Conservation (phyloP, 805 yeast genomes). For the Starmerella scarabaei region DNA sequence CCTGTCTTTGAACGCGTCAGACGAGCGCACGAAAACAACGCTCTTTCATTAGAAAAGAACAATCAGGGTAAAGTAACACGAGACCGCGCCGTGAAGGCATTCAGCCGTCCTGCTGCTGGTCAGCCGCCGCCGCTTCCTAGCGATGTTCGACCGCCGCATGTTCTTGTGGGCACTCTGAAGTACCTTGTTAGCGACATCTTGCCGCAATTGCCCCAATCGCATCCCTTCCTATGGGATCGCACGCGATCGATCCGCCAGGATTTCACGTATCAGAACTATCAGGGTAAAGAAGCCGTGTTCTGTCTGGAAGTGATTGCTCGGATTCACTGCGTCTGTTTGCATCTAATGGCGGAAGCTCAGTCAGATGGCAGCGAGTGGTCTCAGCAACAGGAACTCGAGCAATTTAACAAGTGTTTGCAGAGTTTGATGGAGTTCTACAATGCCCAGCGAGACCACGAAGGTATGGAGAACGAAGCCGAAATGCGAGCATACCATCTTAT, state of each 20-base stretch:
- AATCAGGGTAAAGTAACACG: conserved; percentile 44
- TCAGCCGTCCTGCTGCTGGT: conserved; percentile 94
- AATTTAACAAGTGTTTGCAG: conserved; percentile 79
- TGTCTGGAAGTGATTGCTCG: conserved; percentile 88
- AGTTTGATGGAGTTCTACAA: conserved; percentile 72
- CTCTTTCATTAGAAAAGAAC: conserved; percentile 62
- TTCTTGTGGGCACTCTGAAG: conserved; percentile 52
- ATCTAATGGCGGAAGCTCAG: conserved; percentile 61
- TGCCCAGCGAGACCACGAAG: conserved; percentile 54
- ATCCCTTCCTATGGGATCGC: conserved; percentile 91
- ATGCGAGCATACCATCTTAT: conserved; percentile 77
- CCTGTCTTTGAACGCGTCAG: conserved; percentile 85
- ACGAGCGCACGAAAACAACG: conserved; percentile 77
- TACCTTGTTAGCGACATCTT: conserved; percentile 56
- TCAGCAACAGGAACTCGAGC: conserved; percentile 91
- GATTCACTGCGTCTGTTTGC: conserved; percentile 69
- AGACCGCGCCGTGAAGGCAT: conserved; percentile 67
- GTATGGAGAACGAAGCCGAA: conserved; percentile 77
- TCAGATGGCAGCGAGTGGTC: conserved; percentile 44
- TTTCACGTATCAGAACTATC: conserved; percentile 86
- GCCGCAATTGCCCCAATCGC: conserved; percentile 64
- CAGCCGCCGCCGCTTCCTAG: conserved; percentile 97
- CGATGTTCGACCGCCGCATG: conserved; percentile 86
- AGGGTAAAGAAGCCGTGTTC: conserved; percentile 85
- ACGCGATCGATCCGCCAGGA: conserved; percentile 94